phyloP scores from a whole-genome alignment of 2,329 filamentous ascomycete genomes.

The Trichoderma atroviride region DNA sequence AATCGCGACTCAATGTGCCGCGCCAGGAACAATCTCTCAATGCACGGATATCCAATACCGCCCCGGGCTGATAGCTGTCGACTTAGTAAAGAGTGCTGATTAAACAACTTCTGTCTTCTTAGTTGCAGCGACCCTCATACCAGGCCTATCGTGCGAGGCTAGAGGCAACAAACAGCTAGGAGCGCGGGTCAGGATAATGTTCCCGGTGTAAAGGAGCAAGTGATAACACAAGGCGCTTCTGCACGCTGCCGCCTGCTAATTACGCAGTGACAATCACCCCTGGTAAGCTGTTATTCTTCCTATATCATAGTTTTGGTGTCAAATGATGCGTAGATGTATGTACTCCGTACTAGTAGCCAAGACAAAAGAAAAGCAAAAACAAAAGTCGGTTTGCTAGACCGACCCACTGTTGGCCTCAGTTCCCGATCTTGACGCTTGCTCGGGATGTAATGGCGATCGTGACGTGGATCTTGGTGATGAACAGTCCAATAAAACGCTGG shows the following conservation, averaged over 20 bases:
- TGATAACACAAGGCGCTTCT: background rate
- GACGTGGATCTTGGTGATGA: background rate
- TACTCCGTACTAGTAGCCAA: background rate
- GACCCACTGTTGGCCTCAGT: background rate
- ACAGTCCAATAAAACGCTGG: background rate
- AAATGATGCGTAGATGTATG: background rate
- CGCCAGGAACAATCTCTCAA: background rate
- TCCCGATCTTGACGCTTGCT: conserved; percentile 4
- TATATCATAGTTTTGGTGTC: background rate
- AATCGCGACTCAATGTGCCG: background rate
- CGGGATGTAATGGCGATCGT: background rate
- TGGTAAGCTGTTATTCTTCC: background rate
- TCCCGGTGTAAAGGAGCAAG: background rate
- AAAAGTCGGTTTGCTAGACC: background rate
- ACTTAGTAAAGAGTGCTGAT: background rate
- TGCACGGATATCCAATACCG: background rate
- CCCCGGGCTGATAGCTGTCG: background rate
- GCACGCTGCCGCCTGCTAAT: background rate
- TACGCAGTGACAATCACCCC: background rate
- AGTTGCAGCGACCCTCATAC: background rate
- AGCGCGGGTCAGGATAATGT: background rate
- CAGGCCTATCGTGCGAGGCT: background rate
- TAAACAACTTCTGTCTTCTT: background rate
- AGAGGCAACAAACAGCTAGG: background rate
- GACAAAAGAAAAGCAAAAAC: background rate